Evolutionary conservation across 108 stramenopile species (phyloP).

Genomic region (Chaetoceros tenuissimus): DNA sequence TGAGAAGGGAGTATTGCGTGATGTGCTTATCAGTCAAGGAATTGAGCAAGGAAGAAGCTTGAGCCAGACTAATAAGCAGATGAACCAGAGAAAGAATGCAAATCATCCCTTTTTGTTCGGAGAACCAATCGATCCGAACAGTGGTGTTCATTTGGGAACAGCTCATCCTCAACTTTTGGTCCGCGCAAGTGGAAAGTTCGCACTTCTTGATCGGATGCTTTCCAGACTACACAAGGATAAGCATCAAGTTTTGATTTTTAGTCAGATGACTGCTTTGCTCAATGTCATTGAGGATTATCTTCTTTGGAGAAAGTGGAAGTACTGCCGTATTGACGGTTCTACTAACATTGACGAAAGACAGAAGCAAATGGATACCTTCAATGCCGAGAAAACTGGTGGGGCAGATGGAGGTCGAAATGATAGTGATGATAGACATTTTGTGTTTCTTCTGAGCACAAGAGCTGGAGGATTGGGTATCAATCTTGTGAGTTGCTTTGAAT

Average conservation of each 20-base stretch:
- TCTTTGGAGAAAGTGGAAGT: conserved; percentile 63
- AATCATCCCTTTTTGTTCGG: conserved; percentile 97
- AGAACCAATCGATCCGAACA: conserved; percentile 81
- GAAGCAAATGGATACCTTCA: conserved; percentile 89
- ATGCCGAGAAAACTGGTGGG: conserved; percentile 75
- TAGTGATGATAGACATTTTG: conserved; percentile 74
- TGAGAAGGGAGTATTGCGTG: conserved; percentile 69
- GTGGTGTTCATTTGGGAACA: conserved; percentile 73
- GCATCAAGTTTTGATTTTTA: conserved; percentile 98
- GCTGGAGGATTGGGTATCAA: conserved; percentile 97
- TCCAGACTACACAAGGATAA: conserved; percentile 81
- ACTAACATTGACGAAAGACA: conserved; percentile 96
- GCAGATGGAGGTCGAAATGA: conserved; percentile 51
- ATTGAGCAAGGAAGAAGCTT: conserved; percentile 60
- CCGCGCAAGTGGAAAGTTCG: conserved; percentile 94
- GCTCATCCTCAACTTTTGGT: conserved; percentile 83
- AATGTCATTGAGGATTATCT: conserved; percentile 96
- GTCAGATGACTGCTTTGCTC: conserved; percentile 93
- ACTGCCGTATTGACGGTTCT: conserved; percentile 93
- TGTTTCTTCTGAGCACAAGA: conserved; percentile 91
- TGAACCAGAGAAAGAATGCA: conserved; percentile 94
- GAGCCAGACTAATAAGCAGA: conserved; percentile 89
- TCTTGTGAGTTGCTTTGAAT: conserved; percentile 31
- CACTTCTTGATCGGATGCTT: conserved; percentile 94
- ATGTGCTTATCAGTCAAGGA: conserved; percentile 61